These are phyloP conservation scores for Chaetoceros muelleri DNA, from an alignment of 108 stramenopile genomes.

Conservation along the genomic window DNA sequence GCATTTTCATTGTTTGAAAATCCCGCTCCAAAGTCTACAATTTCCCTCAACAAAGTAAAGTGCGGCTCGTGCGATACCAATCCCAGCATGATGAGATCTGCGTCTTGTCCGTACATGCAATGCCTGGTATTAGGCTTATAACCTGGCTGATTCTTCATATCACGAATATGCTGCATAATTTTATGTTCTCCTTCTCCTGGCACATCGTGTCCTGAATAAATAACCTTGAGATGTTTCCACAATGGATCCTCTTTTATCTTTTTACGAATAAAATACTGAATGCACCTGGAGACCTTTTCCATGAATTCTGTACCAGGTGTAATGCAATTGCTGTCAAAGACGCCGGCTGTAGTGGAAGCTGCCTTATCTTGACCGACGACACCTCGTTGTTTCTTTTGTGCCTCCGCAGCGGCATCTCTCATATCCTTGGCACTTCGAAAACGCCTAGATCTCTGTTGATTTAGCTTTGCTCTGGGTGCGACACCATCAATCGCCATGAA, in stretches of 20 bases:
- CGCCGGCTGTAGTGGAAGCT: constrained; percentile 22
- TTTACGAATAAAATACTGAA: constrained; percentile 87
- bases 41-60: constrained; percentile 94
- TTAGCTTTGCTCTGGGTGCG: constrained; percentile 98
- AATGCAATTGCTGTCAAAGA: constrained; percentile 98
- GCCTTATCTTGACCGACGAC: constrained; percentile 12
- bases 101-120: constrained; percentile 99
- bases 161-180: constrained; percentile 97
- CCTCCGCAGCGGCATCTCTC: constrained; percentile 70
- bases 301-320: constrained; percentile 99
- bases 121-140: constrained; percentile 91
- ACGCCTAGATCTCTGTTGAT: constrained; percentile 96
- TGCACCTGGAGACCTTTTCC: constrained; percentile 72
- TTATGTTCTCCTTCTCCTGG: constrained; percentile 99
- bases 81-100: constrained; percentile 99
- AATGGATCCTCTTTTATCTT: constrained; percentile 94
- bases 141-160: constrained; percentile 67
- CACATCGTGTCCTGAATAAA: constrained; percentile 96
- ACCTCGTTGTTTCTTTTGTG: constrained; percentile 25
- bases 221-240: constrained; percentile 84
- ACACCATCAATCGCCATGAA: constrained; percentile 98
- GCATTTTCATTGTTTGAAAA: constrained; percentile 53
- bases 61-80: constrained; percentile 96
- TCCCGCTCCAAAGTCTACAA: constrained; percentile 78
- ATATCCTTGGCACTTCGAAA: constrained; percentile 92